Percentiles rank a stretch among this genome's conserved stretches.
phyloP scores from a whole-genome alignment of 75 land plant genomes.

The Picea sitchensis region DNA sequence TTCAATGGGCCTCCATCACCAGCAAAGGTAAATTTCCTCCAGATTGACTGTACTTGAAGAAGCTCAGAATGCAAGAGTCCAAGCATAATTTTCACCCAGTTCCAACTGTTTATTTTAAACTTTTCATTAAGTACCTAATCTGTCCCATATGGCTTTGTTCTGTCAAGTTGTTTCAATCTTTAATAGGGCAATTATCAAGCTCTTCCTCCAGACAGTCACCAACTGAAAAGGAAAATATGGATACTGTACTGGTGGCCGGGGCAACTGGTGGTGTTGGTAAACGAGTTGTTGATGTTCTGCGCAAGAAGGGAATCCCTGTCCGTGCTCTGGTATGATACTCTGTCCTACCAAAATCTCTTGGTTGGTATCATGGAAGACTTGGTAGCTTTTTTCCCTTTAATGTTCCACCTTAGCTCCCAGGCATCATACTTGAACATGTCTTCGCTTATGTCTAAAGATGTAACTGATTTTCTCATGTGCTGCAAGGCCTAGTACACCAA shows the following conservation, averaged over 20 bases:
- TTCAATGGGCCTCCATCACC: constrained; percentile 91
- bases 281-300: constrained; percentile 82
- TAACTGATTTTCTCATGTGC: neutral
- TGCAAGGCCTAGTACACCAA: neutral
- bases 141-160: neutral
- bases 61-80: neutral
- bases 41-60: neutral
- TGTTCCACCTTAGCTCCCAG: neutral
- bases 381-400: neutral
- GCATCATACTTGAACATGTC: neutral
- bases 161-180: constrained; percentile 47
- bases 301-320: constrained; percentile 71
- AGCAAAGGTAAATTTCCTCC: constrained; percentile 37
- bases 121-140: neutral
- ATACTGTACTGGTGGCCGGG: constrained; percentile 77
- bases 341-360: neutral
- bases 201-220: constrained; percentile 29
- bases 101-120: neutral
- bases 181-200: constrained; percentile 54
- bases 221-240: constrained; percentile 48
- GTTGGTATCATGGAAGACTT: neutral
- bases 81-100: neutral
- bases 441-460: neutral
- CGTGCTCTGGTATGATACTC: constrained; percentile 62
- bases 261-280: constrained; percentile 99